Evolutionary conservation across 495 filamentous ascomycete genomes (phyloP), one percentile per base, ranked within the genome.

Genomic region (Endocarpon pusillum): DNA sequence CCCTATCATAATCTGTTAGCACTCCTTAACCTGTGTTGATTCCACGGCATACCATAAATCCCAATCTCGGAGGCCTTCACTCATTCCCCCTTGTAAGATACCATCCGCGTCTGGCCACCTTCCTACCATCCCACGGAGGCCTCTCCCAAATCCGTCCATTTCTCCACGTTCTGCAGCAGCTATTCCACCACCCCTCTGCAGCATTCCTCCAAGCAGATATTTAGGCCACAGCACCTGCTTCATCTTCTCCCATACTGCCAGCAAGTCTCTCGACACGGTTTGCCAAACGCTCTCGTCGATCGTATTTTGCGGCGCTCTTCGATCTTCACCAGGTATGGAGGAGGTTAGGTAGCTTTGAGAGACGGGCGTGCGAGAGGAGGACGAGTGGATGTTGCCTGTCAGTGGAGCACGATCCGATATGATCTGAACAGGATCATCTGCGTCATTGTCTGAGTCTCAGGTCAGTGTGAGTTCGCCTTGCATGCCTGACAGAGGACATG

Each of bases 211-310:
- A 28, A 96, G 75, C 31, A 94, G 64, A 61, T 94, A 94, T 48
- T 89, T 87, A 3, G 89, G 89, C 57, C 81, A 97, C 32, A 97
- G 71, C n/a, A 97, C 89, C 58, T 91, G 87, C 55, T 78, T 74
- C 81, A 96, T 83, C 66, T 94, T 94, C 57, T 79, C 75, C 84
- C 89, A 96, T 18, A 96, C 82, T 25, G 85, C 89, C 12, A 85
- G 53, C 46, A 96, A 60, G 53, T 99, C 89, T 36, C 89, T 76
- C 26, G 78, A 78, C 37, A 99, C 59, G 9, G 89, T 99, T 19
- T 85, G 78, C 89, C 87, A 96, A 31, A 96, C 89, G 6, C 67
- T 80, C 56, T 99, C 89, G 57, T 96, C 91, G 54, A 99, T 91
- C 28, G 89, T 99, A 59, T 89, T 91, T 37, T 71, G 72, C 9